Base-by-base conservation (phyloP, 2,329 filamentous ascomycete genomes). In the Iodosphaeria phyllophila region DNA sequence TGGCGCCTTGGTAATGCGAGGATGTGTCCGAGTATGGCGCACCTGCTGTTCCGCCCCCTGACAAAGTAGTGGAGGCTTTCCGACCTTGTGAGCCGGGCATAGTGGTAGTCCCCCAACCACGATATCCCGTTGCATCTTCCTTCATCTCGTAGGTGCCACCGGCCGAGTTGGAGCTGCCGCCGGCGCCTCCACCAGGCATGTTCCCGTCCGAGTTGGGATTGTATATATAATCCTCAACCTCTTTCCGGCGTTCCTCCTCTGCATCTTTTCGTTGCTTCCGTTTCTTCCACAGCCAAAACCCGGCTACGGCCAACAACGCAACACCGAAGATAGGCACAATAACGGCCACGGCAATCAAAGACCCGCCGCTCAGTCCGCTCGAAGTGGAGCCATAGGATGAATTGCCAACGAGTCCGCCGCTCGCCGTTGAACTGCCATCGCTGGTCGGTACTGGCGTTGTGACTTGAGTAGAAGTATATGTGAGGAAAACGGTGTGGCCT, bases 171-270 rank as follows among this genome's bases (percentile, higher is more conserved):
- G n/a, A n/a, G n/a, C n/a, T n/a, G 12, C 50, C 48, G 18, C 44
- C 44, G 19, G 48, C 44, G 8, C 51, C 57, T 8, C 64, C 46
- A 8, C 54, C 54, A 5, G 54, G 64, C 8, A 92, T 59, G 1
- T 77, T 82, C 1, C 84, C 82, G 44, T 93, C 84, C 31, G 83
- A 74, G 51, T 95, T 95, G n/a, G 89, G 89, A 48, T 95, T 95
- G 58, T 84, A 95, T 16, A 78, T 75, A 46, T 95, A 95, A 44
- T 95, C 89, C 47, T 95, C 86, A 8, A 93, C 83, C 51, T 98
- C 89, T 54, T 93, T 93, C 34, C 84, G 70, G 25, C 89, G 70
- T 40, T 84, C 71, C 45, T 93, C 89, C 43, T 89, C 82, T 9
- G 75, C 77, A 33, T 71, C 69, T 57, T 82, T 89, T 34, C 74